phyloP scores from a whole-genome alignment of 495 filamentous ascomycete species.

The Xylona heveae region DNA sequence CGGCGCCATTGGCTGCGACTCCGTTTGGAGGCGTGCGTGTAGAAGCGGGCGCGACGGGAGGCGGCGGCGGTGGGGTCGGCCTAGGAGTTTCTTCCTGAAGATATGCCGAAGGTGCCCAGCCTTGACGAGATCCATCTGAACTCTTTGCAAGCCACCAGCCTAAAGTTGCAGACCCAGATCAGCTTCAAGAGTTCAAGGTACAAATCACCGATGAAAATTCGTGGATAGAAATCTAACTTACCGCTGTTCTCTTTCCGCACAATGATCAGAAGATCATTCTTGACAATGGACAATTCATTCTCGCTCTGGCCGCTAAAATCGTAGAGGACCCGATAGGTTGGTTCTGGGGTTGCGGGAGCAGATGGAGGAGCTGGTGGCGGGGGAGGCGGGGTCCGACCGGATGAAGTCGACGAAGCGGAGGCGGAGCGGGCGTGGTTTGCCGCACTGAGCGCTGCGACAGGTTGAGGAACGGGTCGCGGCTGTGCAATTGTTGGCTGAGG shows the following conservation, averaged over 20 bases:
- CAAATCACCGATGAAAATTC: not conserved
- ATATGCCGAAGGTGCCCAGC: slow-evolving; percentile 87
- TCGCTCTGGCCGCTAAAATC: slow-evolving; percentile 61
- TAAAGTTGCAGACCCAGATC: slow-evolving; percentile 18
- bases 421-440: slow-evolving; percentile 22
- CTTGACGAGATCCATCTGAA: slow-evolving; percentile 37
- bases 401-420: slow-evolving; percentile 29
- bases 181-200: slow-evolving; percentile 1
- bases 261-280: slow-evolving; percentile 65
- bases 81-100: slow-evolving; percentile 48
- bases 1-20: slow-evolving; percentile 2
- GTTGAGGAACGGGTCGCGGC: slow-evolving; percentile 19
- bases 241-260: slow-evolving; percentile 80
- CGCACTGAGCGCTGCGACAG: slow-evolving; percentile 23
- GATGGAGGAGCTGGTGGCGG: slow-evolving; percentile 54
- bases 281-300: slow-evolving; percentile 57
- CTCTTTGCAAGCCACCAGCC: slow-evolving; percentile 91
- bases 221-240: slow-evolving; percentile 21
- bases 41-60: slow-evolving; percentile 15
- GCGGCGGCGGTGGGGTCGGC: slow-evolving; percentile 17
- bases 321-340: slow-evolving; percentile 67
- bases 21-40: slow-evolving; percentile 5
- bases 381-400: slow-evolving; percentile 34
- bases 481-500: slow-evolving; percentile 10
- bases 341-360: slow-evolving; percentile 44